phyloP scores from a whole-genome alignment of 2,329 filamentous ascomycete species.

The Plenodomus biglobosus region DNA sequence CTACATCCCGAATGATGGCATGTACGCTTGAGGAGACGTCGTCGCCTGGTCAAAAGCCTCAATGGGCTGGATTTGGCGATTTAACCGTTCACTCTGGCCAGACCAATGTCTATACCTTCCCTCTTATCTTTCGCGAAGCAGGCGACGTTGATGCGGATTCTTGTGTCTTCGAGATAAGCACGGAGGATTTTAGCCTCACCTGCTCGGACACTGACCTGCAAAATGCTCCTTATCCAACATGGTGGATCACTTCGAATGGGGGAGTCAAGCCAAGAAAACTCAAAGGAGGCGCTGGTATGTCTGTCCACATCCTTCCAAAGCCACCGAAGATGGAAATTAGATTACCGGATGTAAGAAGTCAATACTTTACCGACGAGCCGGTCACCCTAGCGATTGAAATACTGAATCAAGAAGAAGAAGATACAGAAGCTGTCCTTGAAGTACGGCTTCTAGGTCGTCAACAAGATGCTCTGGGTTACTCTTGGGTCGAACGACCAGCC shows the following conservation, averaged over 20 bases:
- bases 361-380: slow-evolving; percentile 84
- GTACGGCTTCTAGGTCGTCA: slow-evolving; percentile 64
- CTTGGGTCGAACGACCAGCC: slow-evolving; percentile 49
- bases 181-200: slow-evolving; percentile 66
- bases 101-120: slow-evolving; percentile 70
- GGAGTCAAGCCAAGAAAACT: slow-evolving; percentile 33
- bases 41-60: slow-evolving; percentile 31
- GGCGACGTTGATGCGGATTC: slow-evolving; percentile 71
- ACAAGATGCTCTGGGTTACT: slow-evolving; percentile 49
- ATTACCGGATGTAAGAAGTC: slow-evolving; percentile 61
- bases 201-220: slow-evolving; percentile 59
- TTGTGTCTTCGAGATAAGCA: slow-evolving; percentile 64
- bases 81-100: slow-evolving; percentile 68
- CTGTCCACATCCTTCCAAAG: slow-evolving; percentile 76
- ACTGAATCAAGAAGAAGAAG: slow-evolving; percentile 79
- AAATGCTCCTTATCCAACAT: slow-evolving; percentile 25
- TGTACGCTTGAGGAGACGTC: slow-evolving; percentile 32
- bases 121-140: slow-evolving; percentile 74
- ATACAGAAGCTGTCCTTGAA: slow-evolving; percentile 71
- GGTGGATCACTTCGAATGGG: slow-evolving; percentile 38
- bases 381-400: slow-evolving; percentile 70
- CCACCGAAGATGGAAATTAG: slow-evolving; percentile 87
- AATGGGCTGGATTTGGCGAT: slow-evolving; percentile 61
- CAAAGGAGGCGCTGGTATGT: slow-evolving; percentile 46
- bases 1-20: slow-evolving; percentile 21